Evolutionary conservation across 75 land plant genomes (phyloP), one percentile per base, ranked within the genome.

Genomic region (Ceratopteris richardii): DNA sequence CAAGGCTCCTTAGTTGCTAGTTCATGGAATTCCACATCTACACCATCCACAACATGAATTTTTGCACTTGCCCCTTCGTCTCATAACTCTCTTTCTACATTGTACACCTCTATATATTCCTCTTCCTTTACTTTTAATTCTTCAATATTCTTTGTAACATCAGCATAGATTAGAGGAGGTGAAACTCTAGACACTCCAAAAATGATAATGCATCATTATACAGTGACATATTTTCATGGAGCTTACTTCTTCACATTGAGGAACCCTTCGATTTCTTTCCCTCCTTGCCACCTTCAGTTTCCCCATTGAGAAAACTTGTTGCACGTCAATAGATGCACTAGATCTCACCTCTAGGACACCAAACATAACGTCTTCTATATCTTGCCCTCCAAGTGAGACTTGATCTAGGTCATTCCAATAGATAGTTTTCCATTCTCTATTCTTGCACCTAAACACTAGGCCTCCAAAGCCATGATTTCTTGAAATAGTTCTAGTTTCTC

Each of bases 221-320:
- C 31, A 75, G 41, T 12, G 64, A 65, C 17, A 75, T 54, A 44
- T 37, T 75, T 63, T 75, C 78, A 25, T 65, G 65, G 13, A 44
- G 31, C 31, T 52, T 68, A 52, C 70, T 62, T 56, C 40, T 68
- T 0, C 27, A 20, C 31, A 56, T 56, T 13, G 67, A 17, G 18
- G 58, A 14, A 19, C 36, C 51, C 50, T 17, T 46, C 22, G 4
- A 2, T 33, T 23, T 53, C 21, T 52, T 62, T 6, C 51, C 54
- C 29, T 70, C 65, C 75, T 75, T 75, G 22, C 76, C 59, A 12
- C 72, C 73, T n/a, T n/a, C n/a, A n/a, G n/a, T n/a, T n/a, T n/a
- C n/a, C n/a, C n/a, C n/a, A n/a, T n/a, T n/a, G n/a, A n/a, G n/a
- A n/a, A n/a, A n/a, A n/a, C n/a, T n/a, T n/a, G n/a, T n/a, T n/a